A percentile compares a stretch with the other conserved stretches of the same genome.
phyloP scores from a whole-genome alignment of 306 rosid genomes.

The Citrullus mucosospermus region DNA sequence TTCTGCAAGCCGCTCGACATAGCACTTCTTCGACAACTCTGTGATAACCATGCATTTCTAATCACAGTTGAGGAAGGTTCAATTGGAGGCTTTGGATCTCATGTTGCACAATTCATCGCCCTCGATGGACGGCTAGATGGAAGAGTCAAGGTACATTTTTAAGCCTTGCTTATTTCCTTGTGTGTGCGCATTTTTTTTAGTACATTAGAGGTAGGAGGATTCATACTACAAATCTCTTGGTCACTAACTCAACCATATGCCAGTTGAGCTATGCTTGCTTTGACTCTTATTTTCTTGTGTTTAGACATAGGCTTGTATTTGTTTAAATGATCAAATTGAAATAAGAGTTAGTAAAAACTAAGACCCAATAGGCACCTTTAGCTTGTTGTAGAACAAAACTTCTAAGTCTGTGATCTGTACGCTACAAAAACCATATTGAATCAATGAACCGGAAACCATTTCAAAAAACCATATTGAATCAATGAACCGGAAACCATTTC shows the following conservation, averaged over 20 bases:
- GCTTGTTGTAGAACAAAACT: neutral
- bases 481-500: neutral
- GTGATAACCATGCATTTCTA: slow-evolving; percentile 64
- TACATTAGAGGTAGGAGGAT: no score
- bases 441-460: neutral
- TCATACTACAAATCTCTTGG: no score
- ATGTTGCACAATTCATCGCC: slow-evolving; percentile 76
- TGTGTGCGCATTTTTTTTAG: neutral
- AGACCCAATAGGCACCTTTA: neutral
- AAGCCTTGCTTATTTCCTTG: neutral
- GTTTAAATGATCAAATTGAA: neutral
- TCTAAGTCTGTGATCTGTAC: neutral
- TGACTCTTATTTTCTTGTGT: no score
- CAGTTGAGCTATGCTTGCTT: no score
- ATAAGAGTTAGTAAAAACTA: neutral
- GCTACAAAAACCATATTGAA: neutral
- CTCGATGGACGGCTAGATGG: slow-evolving; percentile 84
- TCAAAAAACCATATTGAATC: neutral
- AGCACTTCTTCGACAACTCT: slow-evolving; percentile 70
- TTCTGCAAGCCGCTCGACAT: slow-evolving; percentile 93
- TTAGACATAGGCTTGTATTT: neutral
- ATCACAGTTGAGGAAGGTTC: slow-evolving; percentile 94
- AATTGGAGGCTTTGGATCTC: slow-evolving; percentile 90
- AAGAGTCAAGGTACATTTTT: slow-evolving; percentile 45
- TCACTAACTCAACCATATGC: no score